phyloP scores from a whole-genome alignment of 2,329 filamentous ascomycete species.

The Botrytis tulipae region DNA sequence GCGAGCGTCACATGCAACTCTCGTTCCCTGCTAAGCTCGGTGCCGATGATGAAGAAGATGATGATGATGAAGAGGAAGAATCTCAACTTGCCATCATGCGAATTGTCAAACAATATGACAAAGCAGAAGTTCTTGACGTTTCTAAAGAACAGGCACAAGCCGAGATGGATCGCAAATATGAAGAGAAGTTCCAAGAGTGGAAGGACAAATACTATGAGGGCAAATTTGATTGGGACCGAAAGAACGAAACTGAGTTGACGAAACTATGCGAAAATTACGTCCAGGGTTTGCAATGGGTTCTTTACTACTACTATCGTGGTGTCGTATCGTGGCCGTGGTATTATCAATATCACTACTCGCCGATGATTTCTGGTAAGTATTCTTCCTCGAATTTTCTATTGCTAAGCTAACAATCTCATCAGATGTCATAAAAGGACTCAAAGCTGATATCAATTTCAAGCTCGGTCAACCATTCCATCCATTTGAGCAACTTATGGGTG shows the following conservation, averaged over 20 bases:
- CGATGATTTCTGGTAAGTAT: constrained; percentile 78
- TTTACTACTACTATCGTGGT: constrained; percentile 96
- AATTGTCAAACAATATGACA: constrained; percentile 87
- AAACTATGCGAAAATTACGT: constrained; percentile 94
- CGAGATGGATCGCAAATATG: constrained; percentile 79
- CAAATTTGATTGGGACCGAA: constrained; percentile 87
- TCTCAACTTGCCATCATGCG: constrained; percentile 78
- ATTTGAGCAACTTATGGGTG: constrained; percentile 97
- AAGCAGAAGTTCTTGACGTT: constrained; percentile 78
- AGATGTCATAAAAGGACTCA: constrained; percentile 86
- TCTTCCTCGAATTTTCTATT: constrained; percentile 26
- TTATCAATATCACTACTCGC: constrained; percentile 94
- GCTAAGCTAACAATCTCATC: constrained; percentile 20
- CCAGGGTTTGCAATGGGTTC: constrained; percentile 94
- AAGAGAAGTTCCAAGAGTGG: constrained; percentile 87
- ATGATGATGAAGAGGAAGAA: constrained; percentile 72
- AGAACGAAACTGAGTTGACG: constrained; percentile 76
- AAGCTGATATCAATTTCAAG: constrained; percentile 85
- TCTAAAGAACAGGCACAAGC: constrained; percentile 75
- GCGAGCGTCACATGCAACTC: constrained; percentile 64
- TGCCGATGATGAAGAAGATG: constrained; percentile 59
- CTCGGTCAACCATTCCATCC: constrained; percentile 93
- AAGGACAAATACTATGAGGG: constrained; percentile 89
- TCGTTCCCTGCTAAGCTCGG: constrained; percentile 51
- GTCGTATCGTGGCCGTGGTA: constrained; percentile 99